Evolutionary conservation across 1,284 basidiomycete genomes (phyloP), one percentile per base, ranked within the genome.

Genomic region (Psilocybe mexicana): DNA sequence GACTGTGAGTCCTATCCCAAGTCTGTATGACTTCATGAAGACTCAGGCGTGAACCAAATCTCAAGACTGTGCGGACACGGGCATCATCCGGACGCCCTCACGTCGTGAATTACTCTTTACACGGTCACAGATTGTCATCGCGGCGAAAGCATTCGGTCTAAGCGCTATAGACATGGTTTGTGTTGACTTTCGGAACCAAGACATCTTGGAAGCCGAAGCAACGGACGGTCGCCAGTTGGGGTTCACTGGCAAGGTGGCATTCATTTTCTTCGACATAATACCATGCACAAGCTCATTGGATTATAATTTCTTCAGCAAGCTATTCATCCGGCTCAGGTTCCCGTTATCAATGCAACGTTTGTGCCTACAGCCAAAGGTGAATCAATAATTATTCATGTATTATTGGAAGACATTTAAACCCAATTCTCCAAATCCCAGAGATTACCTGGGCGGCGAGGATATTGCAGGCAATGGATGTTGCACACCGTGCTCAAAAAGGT

Each of bases 141-240:
- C 88, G 0, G 94, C 96, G 10, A 94, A 92, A 69, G 93, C 94
- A 3, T 93, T 88, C 67, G 85, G 85, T 0, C 77, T 97, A 1
- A 84, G 89, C 42, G 92, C 94, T 1, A 93, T 98, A 68, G 94
- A 96, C 70, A 92, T 96, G 88, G 94, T 96, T 1, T 96, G 94
- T 70, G 86, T 96, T 38, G 88, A 94, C 69, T 96, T 94, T 77
- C 92, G 92, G 69, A 87, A 96, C 68, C 67, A 77, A 2, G 80
- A 82, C 4, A 85, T 86, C 62, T 78, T 97, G 18, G 75, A 76
- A 51, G 84, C 89, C 3, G 94, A 97, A 70, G 92, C 90, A 55
- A 73, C 81, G 58, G 93, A 96, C 65, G 94, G 90, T 0, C 74
- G 87, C 46, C 74, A 85, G 56, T 74, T 95, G 7, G 93, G 94